A percentile compares a stretch with the other conserved stretches of the same genome.
These are phyloP conservation scores for Solanum sitiens DNA, from an alignment of 257 asterid genomes.

Conservation along the genomic window DNA sequence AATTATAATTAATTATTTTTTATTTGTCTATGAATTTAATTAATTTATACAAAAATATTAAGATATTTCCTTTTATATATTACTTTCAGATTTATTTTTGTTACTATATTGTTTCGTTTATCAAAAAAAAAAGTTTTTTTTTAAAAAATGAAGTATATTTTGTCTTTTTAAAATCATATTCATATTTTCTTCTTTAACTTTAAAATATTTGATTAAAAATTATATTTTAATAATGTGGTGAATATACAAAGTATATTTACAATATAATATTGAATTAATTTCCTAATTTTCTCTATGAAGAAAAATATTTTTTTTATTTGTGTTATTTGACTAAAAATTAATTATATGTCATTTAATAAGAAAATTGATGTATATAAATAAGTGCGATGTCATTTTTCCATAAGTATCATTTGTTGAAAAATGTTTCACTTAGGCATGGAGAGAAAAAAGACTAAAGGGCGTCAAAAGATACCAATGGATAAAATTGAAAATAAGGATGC, in stretches of 20 bases:
- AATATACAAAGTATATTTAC: neutral
- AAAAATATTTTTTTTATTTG: neutral
- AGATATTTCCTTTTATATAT: too few species aligned
- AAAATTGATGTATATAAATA: neutral
- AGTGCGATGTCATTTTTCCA: neutral
- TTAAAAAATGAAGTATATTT: too few species aligned
- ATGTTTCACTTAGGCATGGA: neutral
- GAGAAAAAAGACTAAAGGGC: conserved; percentile 15
- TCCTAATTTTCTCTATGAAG: neutral
- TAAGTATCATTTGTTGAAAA: neutral
- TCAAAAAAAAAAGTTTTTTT: too few species aligned
- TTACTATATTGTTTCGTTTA: too few species aligned
- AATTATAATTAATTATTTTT: too few species aligned
- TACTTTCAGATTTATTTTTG: too few species aligned
- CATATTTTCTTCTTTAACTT: neutral
- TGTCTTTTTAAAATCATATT: neutral
- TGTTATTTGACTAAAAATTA: neutral
- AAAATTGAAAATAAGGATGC: conserved; percentile 11
- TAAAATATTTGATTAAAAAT: neutral
- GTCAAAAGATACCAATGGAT: conserved; percentile 17
- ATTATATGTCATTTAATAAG: neutral
- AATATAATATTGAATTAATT: neutral
- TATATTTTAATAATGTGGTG: neutral
- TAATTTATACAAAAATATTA: too few species aligned
- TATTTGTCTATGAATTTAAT: too few species aligned